These are phyloP conservation scores for Melaleuca quinquenervia DNA, from an alignment of 345 rosid species.

Conservation along the genomic window DNA sequence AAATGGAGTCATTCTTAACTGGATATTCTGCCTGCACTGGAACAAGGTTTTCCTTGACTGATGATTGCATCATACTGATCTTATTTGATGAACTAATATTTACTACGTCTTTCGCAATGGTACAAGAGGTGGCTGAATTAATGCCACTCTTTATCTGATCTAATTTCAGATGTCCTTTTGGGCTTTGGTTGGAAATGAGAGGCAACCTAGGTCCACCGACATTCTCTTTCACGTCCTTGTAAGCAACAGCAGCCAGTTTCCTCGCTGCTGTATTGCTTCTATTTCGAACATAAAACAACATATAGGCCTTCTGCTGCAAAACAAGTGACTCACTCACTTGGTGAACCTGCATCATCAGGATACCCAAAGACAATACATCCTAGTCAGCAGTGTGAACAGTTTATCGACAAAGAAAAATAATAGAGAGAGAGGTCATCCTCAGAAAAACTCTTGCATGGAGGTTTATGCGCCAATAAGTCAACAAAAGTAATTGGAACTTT, in stretches of 20 bases:
- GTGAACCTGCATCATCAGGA: constrained; percentile 46
- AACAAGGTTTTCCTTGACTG: constrained; percentile 8
- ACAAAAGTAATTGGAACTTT: neutral
- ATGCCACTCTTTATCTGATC: constrained; percentile 14
- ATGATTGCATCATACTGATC: constrained; percentile 14
- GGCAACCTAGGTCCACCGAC: constrained; percentile 15
- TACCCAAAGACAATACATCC: neutral
- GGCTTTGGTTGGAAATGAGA: constrained; percentile 19
- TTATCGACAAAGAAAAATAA: neutral
- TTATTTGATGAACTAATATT: neutral
- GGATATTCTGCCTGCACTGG: constrained; percentile 4
- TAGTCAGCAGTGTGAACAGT: neutral
- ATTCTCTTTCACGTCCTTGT: constrained; percentile 35
- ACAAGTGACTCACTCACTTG: constrained; percentile 76
- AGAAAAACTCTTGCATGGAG: neutral
- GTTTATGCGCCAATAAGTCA: too few relatives aligned
- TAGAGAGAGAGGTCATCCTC: neutral
- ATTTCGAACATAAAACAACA: constrained; percentile 95
- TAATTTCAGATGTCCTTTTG: constrained; percentile 16
- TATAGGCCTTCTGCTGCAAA: constrained; percentile 87
- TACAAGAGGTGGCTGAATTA: constrained; percentile 8
- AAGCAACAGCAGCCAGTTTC: constrained; percentile 22
- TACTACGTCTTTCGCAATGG: constrained; percentile 13
- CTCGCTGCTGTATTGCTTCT: constrained; percentile 37
- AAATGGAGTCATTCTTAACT: constrained; percentile 6